Base-by-base conservation (phyloP, 176 grass and related monocot species). In the Carex littledalei region DNA sequence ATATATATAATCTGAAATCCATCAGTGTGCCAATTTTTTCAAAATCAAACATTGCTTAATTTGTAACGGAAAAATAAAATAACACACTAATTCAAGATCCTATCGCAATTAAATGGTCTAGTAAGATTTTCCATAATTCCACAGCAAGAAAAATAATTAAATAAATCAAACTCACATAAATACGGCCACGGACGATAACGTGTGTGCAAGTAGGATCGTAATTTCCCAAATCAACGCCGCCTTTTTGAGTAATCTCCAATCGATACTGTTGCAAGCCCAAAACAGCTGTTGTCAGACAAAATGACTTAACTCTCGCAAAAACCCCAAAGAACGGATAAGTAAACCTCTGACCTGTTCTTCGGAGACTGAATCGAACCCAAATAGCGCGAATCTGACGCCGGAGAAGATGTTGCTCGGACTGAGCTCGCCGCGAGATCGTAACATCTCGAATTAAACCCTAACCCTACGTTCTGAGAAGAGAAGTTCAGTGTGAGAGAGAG, bases 331-430 rank as follows among this genome's bases (percentile, higher is more conserved):
- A 11, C 4, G 52, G 55, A 8, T 43, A 60, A 53, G 21, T 57
- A 32, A 14, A 12, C 22, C n/a, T 62, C 47, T 61, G 26, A 98
- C 95, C 95, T 94, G 95, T 66, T 89, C 77, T 66, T 87, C 91
- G 66, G 84, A 87, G 10, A 83, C 85, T 58, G 63, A 67, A 55
- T 94, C 91, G 80, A 98, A 98, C 13, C 95, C 95, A 72, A 91
- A 76, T 45, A 94, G 91, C 52, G 90, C 54, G 76, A 98, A 98
- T 75, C 86, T 84, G 71, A 94, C 88, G 84, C 89, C 92, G 59
- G 84, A 84, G 89, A 98, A 98, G 67, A 93, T 53, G 87, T 45
- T 63, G 56, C 14, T 24, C 69, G 35, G 91, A 80, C 64, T 89
- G 85, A 26, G 67, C 52, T 61, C 80, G 57, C 79, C 75, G 72